Evolutionary conservation across 2,329 filamentous ascomycete genomes (phyloP).

Genomic region (Stylonectria norvegica): DNA sequence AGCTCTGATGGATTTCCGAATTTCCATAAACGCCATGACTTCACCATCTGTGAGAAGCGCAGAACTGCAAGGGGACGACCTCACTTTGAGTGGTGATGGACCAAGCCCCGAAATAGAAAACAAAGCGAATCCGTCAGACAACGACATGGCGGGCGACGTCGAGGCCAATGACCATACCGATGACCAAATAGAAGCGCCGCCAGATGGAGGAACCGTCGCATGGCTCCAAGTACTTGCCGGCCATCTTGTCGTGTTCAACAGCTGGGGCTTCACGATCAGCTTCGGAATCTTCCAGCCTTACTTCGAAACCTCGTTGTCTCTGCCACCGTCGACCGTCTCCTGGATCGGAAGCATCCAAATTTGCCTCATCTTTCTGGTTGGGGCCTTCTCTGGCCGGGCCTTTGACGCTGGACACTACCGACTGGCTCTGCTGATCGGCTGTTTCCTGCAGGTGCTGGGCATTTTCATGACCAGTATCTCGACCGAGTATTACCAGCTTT

Average conservation of each 20-base stretch:
- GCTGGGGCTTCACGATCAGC: slow-evolving; percentile 39
- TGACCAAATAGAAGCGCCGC: slow-evolving; percentile 24
- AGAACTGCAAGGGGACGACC: not conserved
- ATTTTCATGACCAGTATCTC: slow-evolving; percentile 44
- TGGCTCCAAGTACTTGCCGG: slow-evolving; percentile 39
- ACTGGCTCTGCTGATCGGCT: slow-evolving; percentile 31
- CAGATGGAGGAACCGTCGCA: slow-evolving; percentile 35
- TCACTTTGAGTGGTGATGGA: not conserved
- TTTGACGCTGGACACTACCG: slow-evolving; percentile 42
- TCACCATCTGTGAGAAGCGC: not conserved
- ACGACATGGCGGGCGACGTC: not conserved
- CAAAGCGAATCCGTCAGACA: not conserved
- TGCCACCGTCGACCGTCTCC: slow-evolving; percentile 38
- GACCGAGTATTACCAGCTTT: slow-evolving; percentile 44
- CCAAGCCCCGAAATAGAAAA: not conserved
- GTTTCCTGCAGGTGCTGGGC: slow-evolving; percentile 43
- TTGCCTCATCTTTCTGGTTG: slow-evolving; percentile 40
- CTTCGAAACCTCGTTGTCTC: slow-evolving; percentile 33
- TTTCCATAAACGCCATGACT: not conserved
- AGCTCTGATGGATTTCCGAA: no score
- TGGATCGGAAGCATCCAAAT: slow-evolving; percentile 50
- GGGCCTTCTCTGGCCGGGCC: slow-evolving; percentile 39
- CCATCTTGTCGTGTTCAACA: slow-evolving; percentile 37
- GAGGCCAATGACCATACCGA: not conserved
- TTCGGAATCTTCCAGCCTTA: slow-evolving; percentile 40